A percentile compares a stretch with the other conserved stretches of the same genome.
Conservation (phyloP, 2,329 filamentous ascomycete species). For the Blastomyces parvus region DNA sequence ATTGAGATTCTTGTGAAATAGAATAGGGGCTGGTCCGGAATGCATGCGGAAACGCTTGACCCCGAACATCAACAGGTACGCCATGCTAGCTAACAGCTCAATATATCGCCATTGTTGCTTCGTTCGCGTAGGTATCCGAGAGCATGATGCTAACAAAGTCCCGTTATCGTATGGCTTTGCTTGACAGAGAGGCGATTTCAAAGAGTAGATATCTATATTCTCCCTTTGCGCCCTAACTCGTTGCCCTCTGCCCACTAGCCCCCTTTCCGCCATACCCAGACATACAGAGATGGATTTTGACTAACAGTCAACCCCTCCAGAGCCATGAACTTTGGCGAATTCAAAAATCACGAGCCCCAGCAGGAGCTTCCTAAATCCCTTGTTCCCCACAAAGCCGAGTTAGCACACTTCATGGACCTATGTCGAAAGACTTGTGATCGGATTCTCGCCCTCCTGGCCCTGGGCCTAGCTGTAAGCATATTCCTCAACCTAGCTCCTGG, state of each 20-base stretch:
- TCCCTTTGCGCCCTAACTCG: neutral
- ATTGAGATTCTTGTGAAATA: slow-evolving; percentile 28
- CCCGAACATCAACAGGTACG: slow-evolving; percentile 67
- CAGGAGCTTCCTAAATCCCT: slow-evolving; percentile 68
- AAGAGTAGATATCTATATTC: slow-evolving; percentile 60
- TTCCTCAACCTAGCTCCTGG: neutral
- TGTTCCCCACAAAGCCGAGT: slow-evolving; percentile 47
- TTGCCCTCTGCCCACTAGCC: neutral
- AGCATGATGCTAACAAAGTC: neutral
- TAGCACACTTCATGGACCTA: slow-evolving; percentile 57
- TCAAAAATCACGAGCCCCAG: slow-evolving; percentile 56
- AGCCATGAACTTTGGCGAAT: slow-evolving; percentile 86
- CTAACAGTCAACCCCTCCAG: slow-evolving; percentile 36
- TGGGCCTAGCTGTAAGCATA: slow-evolving; percentile 55
- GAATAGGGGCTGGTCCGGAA: slow-evolving; percentile 81
- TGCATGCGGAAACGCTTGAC: slow-evolving; percentile 82
- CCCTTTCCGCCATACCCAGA: neutral
- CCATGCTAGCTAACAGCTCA: slow-evolving; percentile 7
- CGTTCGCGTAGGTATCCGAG: neutral
- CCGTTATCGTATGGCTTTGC: slow-evolving; percentile 6
- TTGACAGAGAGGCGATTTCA: slow-evolving; percentile 65
- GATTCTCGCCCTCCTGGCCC: slow-evolving; percentile 66
- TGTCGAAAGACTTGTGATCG: slow-evolving; percentile 65
- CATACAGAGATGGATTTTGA: neutral
- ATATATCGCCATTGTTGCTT: neutral